phyloP scores from a whole-genome alignment of 176 grass and related monocot species.

The Olyra latifolia region DNA sequence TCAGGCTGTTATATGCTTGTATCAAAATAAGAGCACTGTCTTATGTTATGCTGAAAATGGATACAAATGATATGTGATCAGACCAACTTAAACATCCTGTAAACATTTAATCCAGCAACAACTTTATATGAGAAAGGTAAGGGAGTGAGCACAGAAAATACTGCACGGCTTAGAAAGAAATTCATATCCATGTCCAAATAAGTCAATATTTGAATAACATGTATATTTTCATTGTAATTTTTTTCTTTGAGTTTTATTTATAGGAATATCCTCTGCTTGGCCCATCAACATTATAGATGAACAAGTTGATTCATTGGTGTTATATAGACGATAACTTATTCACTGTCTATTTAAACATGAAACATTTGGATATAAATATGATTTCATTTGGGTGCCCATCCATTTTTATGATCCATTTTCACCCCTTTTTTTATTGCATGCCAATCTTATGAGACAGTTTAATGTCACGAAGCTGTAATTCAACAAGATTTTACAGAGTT shows the following conservation, averaged over 20 bases:
- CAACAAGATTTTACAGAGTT: neutral
- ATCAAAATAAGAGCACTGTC: slow-evolving; percentile 1
- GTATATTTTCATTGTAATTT: neutral
- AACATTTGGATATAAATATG: slow-evolving; percentile 7
- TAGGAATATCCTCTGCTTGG: neutral
- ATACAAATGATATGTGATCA: no score
- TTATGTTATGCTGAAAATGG: neutral
- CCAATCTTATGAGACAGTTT: neutral
- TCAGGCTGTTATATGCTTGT: neutral
- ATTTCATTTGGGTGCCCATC: neutral
- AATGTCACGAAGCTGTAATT: slow-evolving; percentile 6
- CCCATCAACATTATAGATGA: neutral
- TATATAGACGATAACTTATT: neutral
- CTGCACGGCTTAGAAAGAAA: neutral
- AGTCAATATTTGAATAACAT: slow-evolving; percentile 7
- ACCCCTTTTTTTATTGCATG: neutral
- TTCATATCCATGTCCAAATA: neutral
- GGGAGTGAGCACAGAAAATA: neutral
- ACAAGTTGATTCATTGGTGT: neutral
- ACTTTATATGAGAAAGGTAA: neutral
- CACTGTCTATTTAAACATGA: neutral
- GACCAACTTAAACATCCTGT: slow-evolving; percentile 15
- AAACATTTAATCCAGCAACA: neutral
- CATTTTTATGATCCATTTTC: neutral
- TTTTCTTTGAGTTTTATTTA: neutral